Conservation (phyloP, 2,329 filamentous ascomycete species). For the Helicocarpus griseus region DNA sequence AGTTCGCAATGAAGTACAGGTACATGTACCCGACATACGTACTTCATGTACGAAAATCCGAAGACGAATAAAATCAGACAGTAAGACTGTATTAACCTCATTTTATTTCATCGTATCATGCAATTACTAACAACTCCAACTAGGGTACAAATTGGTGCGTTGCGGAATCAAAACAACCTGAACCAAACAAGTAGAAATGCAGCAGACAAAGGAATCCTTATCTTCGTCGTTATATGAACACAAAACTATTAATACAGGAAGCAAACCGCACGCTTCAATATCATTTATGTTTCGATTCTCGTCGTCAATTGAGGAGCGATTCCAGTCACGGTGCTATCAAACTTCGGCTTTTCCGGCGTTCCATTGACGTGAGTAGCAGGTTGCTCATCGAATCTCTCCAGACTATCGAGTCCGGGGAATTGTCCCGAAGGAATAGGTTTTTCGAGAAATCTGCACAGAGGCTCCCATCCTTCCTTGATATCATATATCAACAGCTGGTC, state of each 20-base stretch:
- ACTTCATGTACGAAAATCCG: too few relatives aligned
- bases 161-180: too few relatives aligned
- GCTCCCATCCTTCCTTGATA: constrained; percentile 46
- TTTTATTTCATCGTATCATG: too few relatives aligned
- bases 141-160: too few relatives aligned
- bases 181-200: too few relatives aligned
- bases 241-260: neutral
- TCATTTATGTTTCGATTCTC: neutral
- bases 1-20: neutral
- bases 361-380: constrained; percentile 49
- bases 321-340: too few relatives aligned
- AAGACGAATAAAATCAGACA: too few relatives aligned
- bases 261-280: too few relatives aligned
- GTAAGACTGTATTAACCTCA: too few relatives aligned
- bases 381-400: neutral
- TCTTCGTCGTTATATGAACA: too few relatives aligned
- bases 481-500: constrained; percentile 46
- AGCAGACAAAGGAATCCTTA: too few relatives aligned
- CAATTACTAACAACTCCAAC: too few relatives aligned
- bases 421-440: constrained; percentile 41
- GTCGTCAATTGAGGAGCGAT: neutral
- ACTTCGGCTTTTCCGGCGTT: neutral
- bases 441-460: constrained; percentile 46
- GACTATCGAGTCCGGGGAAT: constrained; percentile 21
- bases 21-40: neutral